Conservation (phyloP, 163 green algal genomes). For the Chlamydomonas reinhardtii region DNA sequence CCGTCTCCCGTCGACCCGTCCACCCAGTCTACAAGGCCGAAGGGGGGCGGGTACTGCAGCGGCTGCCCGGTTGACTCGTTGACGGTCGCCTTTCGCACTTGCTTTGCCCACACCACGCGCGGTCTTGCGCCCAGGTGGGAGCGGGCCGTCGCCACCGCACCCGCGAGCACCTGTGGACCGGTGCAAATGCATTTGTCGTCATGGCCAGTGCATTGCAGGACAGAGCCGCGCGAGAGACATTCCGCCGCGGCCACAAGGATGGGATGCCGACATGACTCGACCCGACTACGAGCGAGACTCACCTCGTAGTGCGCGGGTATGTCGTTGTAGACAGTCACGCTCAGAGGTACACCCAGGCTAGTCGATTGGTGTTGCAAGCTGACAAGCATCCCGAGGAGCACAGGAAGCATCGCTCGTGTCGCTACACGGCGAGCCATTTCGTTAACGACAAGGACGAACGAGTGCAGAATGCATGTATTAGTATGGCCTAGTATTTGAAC, state of each 20-base stretch:
- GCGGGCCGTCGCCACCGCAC: constrained; percentile 1
- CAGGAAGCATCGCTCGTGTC: background rate
- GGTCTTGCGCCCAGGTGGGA: background rate
- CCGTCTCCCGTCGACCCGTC: background rate
- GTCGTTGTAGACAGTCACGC: constrained; percentile 25
- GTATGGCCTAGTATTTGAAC: background rate
- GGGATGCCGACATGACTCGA: background rate
- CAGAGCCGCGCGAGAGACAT: background rate
- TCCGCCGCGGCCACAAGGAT: too few species aligned
- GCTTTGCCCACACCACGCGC: background rate
- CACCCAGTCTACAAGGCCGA: constrained; percentile 2
- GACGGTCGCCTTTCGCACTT: background rate
- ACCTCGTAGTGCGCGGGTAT: constrained; percentile 28
- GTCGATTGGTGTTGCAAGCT: background rate
- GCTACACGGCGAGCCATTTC: background rate
- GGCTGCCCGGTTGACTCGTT: too few species aligned
- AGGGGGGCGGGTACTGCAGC: background rate
- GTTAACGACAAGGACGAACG: background rate
- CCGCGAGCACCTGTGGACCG: constrained; percentile 9
- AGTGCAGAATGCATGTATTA: background rate
- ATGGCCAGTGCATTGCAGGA: background rate
- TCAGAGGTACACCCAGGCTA: background rate
- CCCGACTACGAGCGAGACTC: background rate
- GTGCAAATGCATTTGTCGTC: background rate
- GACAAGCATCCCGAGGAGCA: background rate